These are phyloP conservation scores for Halenospora varia DNA, from an alignment of 495 filamentous ascomycete genomes.

Conservation along the genomic window DNA sequence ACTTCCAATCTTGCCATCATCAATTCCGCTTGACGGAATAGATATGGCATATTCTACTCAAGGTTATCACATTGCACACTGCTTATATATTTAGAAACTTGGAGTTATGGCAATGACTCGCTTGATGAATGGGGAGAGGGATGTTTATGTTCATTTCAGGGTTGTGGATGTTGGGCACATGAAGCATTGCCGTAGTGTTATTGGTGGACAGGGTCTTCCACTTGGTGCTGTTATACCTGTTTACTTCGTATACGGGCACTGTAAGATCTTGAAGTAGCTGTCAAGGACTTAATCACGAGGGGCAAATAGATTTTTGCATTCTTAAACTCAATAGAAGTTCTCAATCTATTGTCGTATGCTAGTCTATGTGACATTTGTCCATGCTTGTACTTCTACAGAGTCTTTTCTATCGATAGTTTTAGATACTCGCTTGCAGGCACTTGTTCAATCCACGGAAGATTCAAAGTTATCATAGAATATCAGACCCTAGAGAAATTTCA, in stretches of 20 bases:
- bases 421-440: no score
- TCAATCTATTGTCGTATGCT: no score
- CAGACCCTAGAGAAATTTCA: no score
- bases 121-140: background rate
- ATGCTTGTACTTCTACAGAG: no score
- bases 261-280: background rate
- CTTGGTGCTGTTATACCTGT: background rate
- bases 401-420: no score
- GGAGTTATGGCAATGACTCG: background rate
- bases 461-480: no score
- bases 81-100: background rate
- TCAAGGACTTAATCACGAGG: no score
- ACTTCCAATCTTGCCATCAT: background rate
- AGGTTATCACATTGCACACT: background rate
- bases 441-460: no score
- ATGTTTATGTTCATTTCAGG: background rate
- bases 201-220: background rate
- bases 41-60: background rate
- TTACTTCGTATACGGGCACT: background rate
- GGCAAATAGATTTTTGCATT: no score
- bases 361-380: no score
- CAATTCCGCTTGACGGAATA: background rate
- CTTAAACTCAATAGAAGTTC: no score
- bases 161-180: background rate
- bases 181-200: background rate